A percentile compares a stretch with the other conserved stretches of the same genome.
These are phyloP conservation scores for Thermochaetoides dissita DNA, from an alignment of 2,329 filamentous ascomycete genomes.

Conservation along the genomic window DNA sequence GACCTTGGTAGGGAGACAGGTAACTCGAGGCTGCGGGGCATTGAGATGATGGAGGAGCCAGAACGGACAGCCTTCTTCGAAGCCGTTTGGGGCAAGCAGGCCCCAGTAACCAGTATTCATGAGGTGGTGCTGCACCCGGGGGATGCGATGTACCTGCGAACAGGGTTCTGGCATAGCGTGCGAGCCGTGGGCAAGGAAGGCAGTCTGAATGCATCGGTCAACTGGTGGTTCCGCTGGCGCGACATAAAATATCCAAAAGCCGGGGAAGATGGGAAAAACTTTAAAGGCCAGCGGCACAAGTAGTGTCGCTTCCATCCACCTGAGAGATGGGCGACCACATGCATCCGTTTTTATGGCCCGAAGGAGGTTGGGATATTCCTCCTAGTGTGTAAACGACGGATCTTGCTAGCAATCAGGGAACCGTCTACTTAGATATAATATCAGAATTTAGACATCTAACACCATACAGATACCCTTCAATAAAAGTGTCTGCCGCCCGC, in stretches of 20 bases:
- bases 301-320: neutral
- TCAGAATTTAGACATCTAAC: too few species aligned
- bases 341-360: neutral
- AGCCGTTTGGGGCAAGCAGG: constrained; percentile 48
- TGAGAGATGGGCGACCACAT: neutral
- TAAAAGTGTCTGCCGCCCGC: too few species aligned
- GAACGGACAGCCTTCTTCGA: constrained; percentile 54
- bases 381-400: neutral
- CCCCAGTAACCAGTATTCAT: constrained; percentile 19
- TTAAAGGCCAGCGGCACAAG: neutral
- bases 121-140: constrained; percentile 48
- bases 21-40: constrained; percentile 48
- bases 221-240: constrained; percentile 66
- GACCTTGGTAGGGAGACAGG: constrained; percentile 22
- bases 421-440: neutral
- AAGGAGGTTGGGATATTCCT: too few species aligned
- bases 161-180: constrained; percentile 79
- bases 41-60: constrained; percentile 80
- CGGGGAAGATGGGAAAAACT: neutral
- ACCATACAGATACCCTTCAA: too few species aligned
- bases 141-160: constrained; percentile 65
- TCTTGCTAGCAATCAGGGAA: neutral
- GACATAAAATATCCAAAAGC: too few species aligned
- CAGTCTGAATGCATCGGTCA: constrained; percentile 34
- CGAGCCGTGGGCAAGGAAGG: constrained; percentile 40